Conservation (phyloP, 1,284 basidiomycete genomes). For the Ustilago vetiveriae region DNA sequence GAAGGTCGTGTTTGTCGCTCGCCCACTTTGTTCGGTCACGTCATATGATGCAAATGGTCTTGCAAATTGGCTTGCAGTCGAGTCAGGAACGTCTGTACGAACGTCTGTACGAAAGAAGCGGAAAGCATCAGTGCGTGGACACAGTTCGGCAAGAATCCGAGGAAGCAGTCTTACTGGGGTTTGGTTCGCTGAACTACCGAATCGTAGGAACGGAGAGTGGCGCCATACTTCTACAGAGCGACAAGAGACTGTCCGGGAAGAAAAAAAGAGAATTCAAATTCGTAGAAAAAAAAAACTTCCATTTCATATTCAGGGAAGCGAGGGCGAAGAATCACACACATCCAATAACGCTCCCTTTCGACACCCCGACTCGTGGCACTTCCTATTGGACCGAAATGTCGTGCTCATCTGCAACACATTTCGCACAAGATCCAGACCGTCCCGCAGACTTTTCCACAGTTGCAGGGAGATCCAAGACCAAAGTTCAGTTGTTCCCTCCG, state of each 20-base stretch:
- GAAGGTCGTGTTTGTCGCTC: too few species aligned
- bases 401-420: slow-evolving; percentile 9
- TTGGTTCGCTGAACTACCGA: background rate
- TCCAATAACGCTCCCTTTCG: slow-evolving; percentile 5
- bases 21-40: background rate
- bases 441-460: too few species aligned
- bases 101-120: too few species aligned
- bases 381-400: slow-evolving; percentile 36
- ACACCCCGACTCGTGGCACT: background rate
- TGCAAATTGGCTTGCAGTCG: background rate
- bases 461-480: too few species aligned
- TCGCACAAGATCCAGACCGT: too few species aligned
- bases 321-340: too few species aligned
- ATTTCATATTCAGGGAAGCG: too few species aligned
- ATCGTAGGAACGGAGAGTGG: background rate
- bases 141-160: background rate
- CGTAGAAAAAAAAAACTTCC: background rate
- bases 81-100: background rate
- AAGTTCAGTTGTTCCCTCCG: too few species aligned
- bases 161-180: background rate
- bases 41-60: too few species aligned
- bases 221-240: too few species aligned
- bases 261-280: background rate
- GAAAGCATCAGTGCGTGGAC: too few species aligned
- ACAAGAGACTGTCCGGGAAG: too few species aligned